phyloP scores from a whole-genome alignment of 2,329 filamentous ascomycete species.

The Dichotomopilus funicola region DNA sequence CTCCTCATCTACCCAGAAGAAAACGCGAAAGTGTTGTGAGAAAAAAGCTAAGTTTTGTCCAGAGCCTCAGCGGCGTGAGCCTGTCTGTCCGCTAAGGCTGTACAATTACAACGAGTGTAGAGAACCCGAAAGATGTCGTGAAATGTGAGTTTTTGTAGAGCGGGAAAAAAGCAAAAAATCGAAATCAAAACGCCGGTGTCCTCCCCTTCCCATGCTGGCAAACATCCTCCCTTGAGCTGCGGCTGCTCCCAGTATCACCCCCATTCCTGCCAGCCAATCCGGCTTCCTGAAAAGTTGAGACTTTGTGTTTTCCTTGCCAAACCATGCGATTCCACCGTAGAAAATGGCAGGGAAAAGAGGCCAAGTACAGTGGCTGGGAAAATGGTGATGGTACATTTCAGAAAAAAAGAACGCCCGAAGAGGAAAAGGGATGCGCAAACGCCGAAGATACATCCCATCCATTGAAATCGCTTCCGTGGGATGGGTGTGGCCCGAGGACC shows the following conservation, averaged over 20 bases:
- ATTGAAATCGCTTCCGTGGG: constrained; percentile 1
- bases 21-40: not conserved
- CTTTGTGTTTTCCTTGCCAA: constrained; percentile 2
- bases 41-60: constrained; percentile 3
- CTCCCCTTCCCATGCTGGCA: not conserved
- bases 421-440: constrained; percentile 27
- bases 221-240: not conserved
- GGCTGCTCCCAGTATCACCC: too few species aligned
- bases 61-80: constrained; percentile 8
- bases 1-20: not conserved
- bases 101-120: constrained; percentile 14
- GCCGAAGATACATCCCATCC: constrained; percentile 17
- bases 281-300: not conserved
- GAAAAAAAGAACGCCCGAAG: constrained; percentile 10
- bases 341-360: not conserved
- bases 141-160: not conserved
- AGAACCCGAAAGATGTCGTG: not conserved
- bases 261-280: not conserved
- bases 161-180: not conserved
- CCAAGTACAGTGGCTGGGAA: constrained; percentile 15
- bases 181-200: not conserved
- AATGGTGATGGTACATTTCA: constrained; percentile 20
- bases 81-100: constrained; percentile 8
- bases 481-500: not conserved
- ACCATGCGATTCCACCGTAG: constrained; percentile 2